phyloP scores from a whole-genome alignment of 2,329 filamentous ascomycete genomes.

The Chaetoscypha palmicola region DNA sequence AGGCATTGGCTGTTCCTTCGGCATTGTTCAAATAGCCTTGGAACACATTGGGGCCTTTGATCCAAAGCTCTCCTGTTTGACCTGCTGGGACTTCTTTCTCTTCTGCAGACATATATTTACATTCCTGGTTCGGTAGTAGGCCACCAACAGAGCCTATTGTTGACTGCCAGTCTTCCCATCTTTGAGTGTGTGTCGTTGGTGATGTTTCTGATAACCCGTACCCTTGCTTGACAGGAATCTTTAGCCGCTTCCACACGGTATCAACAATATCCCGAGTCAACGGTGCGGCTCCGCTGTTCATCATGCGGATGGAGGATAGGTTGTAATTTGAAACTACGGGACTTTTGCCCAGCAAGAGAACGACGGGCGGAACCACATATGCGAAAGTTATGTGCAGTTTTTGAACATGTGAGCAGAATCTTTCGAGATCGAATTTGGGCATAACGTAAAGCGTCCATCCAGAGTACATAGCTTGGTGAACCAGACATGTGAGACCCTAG shows the following conservation, averaged over 20 bases:
- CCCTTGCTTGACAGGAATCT: slow-evolving; percentile 80
- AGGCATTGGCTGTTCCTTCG: slow-evolving; percentile 61
- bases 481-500: slow-evolving; percentile 61
- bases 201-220: slow-evolving; percentile 87
- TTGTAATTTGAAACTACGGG: slow-evolving; percentile 75
- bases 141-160: slow-evolving; percentile 73
- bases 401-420: slow-evolving; percentile 71
- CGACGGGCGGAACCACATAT: slow-evolving; percentile 79
- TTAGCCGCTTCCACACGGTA: slow-evolving; percentile 64
- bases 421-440: slow-evolving; percentile 73
- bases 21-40: slow-evolving; percentile 70
- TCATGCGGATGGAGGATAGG: slow-evolving; percentile 68
- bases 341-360: slow-evolving; percentile 73
- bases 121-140: slow-evolving; percentile 70
- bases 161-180: slow-evolving; percentile 68
- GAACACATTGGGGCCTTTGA: slow-evolving; percentile 76
- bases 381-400: slow-evolving; percentile 65
- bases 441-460: slow-evolving; percentile 65
- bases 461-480: slow-evolving; percentile 60
- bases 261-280: slow-evolving; percentile 75
- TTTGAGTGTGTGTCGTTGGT: slow-evolving; percentile 68
- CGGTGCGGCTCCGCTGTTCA: slow-evolving; percentile 84
- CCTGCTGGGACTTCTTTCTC: slow-evolving; percentile 55
- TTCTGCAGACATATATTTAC: slow-evolving; percentile 68
- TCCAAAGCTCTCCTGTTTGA: slow-evolving; percentile 64